These are phyloP conservation scores for Pyricularia sp. DNA, from an alignment of 2,329 filamentous ascomycete genomes.

Conservation along the genomic window DNA sequence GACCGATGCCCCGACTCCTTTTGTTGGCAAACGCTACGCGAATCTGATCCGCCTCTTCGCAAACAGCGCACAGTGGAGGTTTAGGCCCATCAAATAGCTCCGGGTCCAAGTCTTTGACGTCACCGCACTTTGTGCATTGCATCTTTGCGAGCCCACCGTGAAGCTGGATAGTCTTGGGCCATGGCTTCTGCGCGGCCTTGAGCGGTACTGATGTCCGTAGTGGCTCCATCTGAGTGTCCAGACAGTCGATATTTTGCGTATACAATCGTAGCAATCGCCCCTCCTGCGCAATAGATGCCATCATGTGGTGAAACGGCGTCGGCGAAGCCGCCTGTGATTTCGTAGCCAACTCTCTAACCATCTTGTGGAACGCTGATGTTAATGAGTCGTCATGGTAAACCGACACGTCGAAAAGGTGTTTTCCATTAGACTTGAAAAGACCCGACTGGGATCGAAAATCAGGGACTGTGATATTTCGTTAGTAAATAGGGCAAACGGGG, in stretches of 20 bases:
- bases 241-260: constrained; percentile 93
- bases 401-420: constrained; percentile 92
- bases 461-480: constrained; percentile 49
- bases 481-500: constrained; percentile 7
- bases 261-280: constrained; percentile 84
- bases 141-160: constrained; percentile 93
- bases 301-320: constrained; percentile 85
- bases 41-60: constrained; percentile 64
- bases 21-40: constrained; percentile 71
- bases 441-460: constrained; percentile 91
- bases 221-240: constrained; percentile 77
- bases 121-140: constrained; percentile 88
- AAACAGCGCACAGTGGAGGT: constrained; percentile 69
- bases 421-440: constrained; percentile 89
- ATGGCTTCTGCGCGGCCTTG: constrained; percentile 58
- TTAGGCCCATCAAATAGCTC: constrained; percentile 76
- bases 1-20: constrained; percentile 86
- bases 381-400: constrained; percentile 90
- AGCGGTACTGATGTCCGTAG: constrained; percentile 75
- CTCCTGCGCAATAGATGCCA: constrained; percentile 82
- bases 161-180: constrained; percentile 88
- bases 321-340: constrained; percentile 70
- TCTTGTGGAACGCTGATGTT: constrained; percentile 86
- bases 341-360: constrained; percentile 82
- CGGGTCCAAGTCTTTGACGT: constrained; percentile 66